Conservation (phyloP, 2,329 filamentous ascomycete species). For the Aspergillus sp. region DNA sequence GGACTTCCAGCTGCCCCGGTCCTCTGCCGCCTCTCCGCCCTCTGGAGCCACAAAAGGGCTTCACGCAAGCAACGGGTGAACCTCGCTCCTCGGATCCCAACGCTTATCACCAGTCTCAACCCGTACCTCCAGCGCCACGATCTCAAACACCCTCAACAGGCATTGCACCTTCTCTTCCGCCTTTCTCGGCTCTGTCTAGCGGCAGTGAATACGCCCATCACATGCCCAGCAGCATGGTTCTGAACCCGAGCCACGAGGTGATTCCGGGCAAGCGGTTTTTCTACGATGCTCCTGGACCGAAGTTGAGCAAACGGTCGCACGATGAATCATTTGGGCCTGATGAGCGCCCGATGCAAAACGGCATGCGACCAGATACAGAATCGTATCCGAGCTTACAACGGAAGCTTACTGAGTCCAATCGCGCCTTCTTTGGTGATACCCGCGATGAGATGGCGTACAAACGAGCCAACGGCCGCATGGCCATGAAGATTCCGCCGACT, state of each 20-base stretch:
- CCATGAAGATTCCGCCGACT: constrained; percentile 24
- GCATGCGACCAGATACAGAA: constrained; percentile 36
- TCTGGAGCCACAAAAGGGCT: constrained; percentile 19
- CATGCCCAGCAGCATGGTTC: constrained; percentile 16
- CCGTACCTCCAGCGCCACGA: constrained; percentile 14
- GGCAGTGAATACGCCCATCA: constrained; percentile 13
- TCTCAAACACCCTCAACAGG: constrained; percentile 26
- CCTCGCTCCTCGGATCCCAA: constrained; percentile 31
- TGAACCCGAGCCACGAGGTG: constrained; percentile 17
- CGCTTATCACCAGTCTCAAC: constrained; percentile 33
- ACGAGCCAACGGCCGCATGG: constrained; percentile 29
- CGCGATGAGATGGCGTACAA: constrained; percentile 29
- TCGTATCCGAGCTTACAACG: constrained; percentile 16
- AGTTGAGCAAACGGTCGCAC: constrained; percentile 28
- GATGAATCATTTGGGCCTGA: constrained; percentile 35
- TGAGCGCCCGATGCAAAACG: constrained; percentile 36
- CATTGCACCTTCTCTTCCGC: constrained; percentile 31
- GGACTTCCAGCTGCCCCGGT: constrained; percentile 20
- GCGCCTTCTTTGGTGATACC: constrained; percentile 18
- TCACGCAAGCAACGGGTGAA: constrained; percentile 27
- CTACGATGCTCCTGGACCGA: constrained; percentile 22
- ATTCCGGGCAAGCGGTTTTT: constrained; percentile 20
- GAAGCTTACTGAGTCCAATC: constrained; percentile 20
- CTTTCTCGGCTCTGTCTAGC: constrained; percentile 22
- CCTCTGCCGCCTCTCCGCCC: constrained; percentile 21